These are phyloP conservation scores for Lachnellula subtilissima DNA, from an alignment of 2,329 filamentous ascomycete genomes.

Conservation along the genomic window DNA sequence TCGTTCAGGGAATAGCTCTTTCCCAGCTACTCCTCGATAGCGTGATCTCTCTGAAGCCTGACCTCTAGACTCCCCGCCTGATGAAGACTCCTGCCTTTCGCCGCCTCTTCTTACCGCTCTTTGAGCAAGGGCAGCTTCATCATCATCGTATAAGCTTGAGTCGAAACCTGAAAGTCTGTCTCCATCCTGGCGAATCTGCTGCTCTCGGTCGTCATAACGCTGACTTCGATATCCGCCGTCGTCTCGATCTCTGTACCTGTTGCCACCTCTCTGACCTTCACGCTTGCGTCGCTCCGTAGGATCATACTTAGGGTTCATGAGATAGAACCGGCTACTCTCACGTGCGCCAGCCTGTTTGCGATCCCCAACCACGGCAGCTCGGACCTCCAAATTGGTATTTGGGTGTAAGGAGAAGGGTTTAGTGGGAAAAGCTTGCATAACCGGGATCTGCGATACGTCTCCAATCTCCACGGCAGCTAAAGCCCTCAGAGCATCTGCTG, in stretches of 20 bases:
- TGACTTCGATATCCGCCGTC: slow-evolving; percentile 38
- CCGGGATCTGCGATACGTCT: slow-evolving; percentile 51
- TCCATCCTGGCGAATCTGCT: slow-evolving; percentile 37
- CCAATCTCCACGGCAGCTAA: slow-evolving; percentile 46
- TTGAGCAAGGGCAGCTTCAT: slow-evolving; percentile 35
- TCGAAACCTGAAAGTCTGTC: slow-evolving; percentile 58
- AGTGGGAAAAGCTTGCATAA: slow-evolving; percentile 62
- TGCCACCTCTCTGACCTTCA: slow-evolving; percentile 43
- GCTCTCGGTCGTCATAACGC: slow-evolving; percentile 41
- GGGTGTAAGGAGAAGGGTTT: slow-evolving; percentile 65
- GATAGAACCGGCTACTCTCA: slow-evolving; percentile 82
- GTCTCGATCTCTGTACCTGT: slow-evolving; percentile 59
- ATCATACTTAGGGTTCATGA: slow-evolving; percentile 85
- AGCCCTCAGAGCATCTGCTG: slow-evolving; percentile 50
- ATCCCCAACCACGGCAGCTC: slow-evolving; percentile 70
- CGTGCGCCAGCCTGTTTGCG: slow-evolving; percentile 76
- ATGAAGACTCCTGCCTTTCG: slow-evolving; percentile 32
- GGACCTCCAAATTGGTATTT: slow-evolving; percentile 64
- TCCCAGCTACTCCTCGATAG: slow-evolving; percentile 28
- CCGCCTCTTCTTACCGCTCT: slow-evolving; percentile 27
- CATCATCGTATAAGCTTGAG: slow-evolving; percentile 80
- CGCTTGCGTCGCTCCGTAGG: slow-evolving; percentile 66
- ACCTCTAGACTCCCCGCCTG: slow-evolving; percentile 28
- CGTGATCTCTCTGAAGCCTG: slow-evolving; percentile 10
- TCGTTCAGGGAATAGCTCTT: slow-evolving; percentile 58